Percentiles rank a stretch among this genome's conserved stretches.
phyloP scores from a whole-genome alignment of 306 rosid species.

The Cyclanthera cordifolia region DNA sequence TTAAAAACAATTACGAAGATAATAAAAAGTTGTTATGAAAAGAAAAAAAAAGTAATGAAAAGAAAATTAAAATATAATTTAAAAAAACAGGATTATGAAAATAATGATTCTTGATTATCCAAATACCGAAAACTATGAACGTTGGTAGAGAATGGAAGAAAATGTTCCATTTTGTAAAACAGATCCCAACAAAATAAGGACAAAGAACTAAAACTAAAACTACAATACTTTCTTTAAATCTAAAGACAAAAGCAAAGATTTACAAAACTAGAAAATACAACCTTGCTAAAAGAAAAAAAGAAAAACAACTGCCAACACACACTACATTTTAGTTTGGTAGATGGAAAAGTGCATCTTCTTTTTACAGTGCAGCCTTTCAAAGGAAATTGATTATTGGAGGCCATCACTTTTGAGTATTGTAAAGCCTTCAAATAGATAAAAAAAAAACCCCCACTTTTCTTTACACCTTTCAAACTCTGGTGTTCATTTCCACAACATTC shows the following conservation, averaged over 20 bases:
- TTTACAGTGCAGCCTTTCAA: neutral
- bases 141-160: too few species aligned
- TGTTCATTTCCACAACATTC: neutral
- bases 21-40: too few species aligned
- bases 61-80: too few species aligned
- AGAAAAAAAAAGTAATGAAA: too few species aligned
- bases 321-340: neutral
- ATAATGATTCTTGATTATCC: too few species aligned
- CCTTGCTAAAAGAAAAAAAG: neutral
- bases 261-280: neutral
- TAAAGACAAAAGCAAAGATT: neutral
- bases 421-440: neutral
- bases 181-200: too few species aligned
- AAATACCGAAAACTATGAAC: too few species aligned
- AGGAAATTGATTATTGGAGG: neutral
- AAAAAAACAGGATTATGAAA: too few species aligned
- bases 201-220: too few species aligned
- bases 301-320: neutral
- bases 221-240: neutral
- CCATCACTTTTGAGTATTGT: neutral
- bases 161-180: too few species aligned
- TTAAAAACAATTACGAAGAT: too few species aligned
- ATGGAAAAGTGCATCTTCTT: conserved; percentile 7
- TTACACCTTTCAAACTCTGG: neutral
- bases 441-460: neutral